Evolutionary conservation across 148 eudicot species (phyloP).

Genomic region (Pouteria glomerata): DNA sequence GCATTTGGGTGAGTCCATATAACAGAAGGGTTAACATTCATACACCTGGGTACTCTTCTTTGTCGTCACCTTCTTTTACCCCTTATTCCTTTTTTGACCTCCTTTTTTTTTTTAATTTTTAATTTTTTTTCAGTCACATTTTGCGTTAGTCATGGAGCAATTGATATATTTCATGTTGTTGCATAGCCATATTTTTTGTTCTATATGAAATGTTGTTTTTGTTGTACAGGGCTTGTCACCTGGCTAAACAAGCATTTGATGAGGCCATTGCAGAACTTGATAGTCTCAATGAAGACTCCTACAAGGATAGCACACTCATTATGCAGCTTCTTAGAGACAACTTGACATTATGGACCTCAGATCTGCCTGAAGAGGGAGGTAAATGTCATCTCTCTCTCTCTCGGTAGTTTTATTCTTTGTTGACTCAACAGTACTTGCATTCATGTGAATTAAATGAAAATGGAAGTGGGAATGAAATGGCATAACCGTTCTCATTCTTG

Average conservation of each 20-base stretch:
- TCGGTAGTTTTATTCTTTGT: not conserved
- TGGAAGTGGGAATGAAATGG: no score
- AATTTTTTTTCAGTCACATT: not conserved
- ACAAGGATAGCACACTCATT: slow-evolving; percentile 36
- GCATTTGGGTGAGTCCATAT: no score
- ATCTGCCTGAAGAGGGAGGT: slow-evolving; percentile 24
- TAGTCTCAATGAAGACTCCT: slow-evolving; percentile 29
- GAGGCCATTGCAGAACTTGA: slow-evolving; percentile 30
- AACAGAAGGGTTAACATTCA: no score
- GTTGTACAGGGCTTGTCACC: slow-evolving; percentile 21
- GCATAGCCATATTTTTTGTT: not conserved
- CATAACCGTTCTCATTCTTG: no score
- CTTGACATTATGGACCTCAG: slow-evolving; percentile 23
- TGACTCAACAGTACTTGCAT: not conserved
- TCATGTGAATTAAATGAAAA: no score
- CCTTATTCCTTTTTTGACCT: not conserved
- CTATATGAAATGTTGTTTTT: not conserved
- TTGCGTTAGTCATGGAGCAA: not conserved
- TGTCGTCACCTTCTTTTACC: not conserved
- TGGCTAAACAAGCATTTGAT: slow-evolving; percentile 34
- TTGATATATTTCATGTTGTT: not conserved
- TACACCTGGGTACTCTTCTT: no score
- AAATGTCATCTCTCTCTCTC: not conserved
- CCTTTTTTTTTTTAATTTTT: not conserved
- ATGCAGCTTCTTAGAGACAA: slow-evolving; percentile 24